phyloP scores from a whole-genome alignment of 306 rosid genomes.

The Fragaria vesca region DNA sequence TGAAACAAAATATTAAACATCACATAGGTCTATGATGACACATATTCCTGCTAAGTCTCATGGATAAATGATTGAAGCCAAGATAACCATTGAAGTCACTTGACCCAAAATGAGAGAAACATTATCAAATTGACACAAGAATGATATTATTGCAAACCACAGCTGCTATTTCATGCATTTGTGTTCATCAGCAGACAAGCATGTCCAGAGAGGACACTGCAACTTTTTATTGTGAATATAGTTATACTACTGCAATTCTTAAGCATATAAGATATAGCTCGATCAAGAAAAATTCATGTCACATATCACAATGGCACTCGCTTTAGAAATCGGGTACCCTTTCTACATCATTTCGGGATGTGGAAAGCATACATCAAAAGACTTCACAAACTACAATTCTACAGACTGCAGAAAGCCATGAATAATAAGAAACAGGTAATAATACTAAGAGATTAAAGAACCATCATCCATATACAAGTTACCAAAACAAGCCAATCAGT shows the following conservation, averaged over 20 bases:
- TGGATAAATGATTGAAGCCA: slow-evolving; percentile 9
- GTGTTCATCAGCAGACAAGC: not conserved
- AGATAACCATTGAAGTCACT: not conserved
- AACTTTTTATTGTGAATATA: not conserved
- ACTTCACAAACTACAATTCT: slow-evolving; percentile 4
- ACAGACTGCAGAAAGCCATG: not conserved
- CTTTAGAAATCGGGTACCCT: not conserved
- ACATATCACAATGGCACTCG: not conserved
- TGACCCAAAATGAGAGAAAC: not conserved
- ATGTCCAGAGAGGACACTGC: not conserved
- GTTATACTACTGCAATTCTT: not conserved
- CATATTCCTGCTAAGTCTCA: not conserved
- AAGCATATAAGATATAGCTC: slow-evolving; percentile 9
- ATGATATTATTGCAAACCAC: not conserved
- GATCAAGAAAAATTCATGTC: slow-evolving; percentile 1
- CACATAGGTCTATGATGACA: not conserved
- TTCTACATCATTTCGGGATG: not conserved
- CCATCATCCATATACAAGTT: not conserved
- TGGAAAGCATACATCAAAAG: not conserved
- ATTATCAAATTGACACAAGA: not conserved
- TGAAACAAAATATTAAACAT: not conserved
- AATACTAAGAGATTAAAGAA: not conserved
- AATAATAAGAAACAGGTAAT: not conserved
- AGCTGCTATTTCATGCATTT: not conserved
- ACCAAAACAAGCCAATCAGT: not conserved